Evolutionary conservation across 2,329 filamentous ascomycete genomes (phyloP).

Genomic region (Phyllosticta citribraziliensis): DNA sequence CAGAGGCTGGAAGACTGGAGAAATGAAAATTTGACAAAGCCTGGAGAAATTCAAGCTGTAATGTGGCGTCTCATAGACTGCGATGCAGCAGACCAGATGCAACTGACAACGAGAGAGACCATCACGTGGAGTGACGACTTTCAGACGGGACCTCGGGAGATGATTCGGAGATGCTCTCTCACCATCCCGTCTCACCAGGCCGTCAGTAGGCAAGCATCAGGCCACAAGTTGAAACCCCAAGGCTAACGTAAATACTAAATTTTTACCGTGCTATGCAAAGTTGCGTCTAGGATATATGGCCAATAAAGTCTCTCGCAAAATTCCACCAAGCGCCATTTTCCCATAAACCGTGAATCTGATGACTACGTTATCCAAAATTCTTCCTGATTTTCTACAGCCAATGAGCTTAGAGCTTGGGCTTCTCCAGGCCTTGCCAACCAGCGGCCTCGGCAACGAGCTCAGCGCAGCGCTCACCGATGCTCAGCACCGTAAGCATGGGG

Average conservation of each 20-base stretch:
- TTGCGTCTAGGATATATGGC: background rate
- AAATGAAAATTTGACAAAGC: background rate
- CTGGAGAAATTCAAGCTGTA: background rate
- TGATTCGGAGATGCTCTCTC: background rate
- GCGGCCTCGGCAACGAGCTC: conserved; percentile 72
- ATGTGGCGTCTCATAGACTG: background rate
- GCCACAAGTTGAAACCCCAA: background rate
- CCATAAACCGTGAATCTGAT: background rate
- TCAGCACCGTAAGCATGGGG: conserved; percentile 82
- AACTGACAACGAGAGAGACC: background rate
- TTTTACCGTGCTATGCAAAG: background rate
- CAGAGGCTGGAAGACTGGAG: background rate
- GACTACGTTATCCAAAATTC: background rate
- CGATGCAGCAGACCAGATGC: background rate
- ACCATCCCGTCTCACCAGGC: background rate
- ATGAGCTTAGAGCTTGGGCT: conserved; percentile 40
- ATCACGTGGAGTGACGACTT: background rate
- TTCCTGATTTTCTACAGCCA: background rate
- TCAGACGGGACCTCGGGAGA: background rate
- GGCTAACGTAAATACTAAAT: background rate
- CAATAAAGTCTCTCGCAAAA: background rate
- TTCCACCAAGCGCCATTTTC: background rate
- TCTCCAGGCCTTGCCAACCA: conserved; percentile 51
- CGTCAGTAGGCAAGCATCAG: background rate
- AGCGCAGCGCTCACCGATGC: conserved; percentile 71